Conservation (phyloP, 2,329 filamentous ascomycete genomes). For the Trematosphaeria pertusa region DNA sequence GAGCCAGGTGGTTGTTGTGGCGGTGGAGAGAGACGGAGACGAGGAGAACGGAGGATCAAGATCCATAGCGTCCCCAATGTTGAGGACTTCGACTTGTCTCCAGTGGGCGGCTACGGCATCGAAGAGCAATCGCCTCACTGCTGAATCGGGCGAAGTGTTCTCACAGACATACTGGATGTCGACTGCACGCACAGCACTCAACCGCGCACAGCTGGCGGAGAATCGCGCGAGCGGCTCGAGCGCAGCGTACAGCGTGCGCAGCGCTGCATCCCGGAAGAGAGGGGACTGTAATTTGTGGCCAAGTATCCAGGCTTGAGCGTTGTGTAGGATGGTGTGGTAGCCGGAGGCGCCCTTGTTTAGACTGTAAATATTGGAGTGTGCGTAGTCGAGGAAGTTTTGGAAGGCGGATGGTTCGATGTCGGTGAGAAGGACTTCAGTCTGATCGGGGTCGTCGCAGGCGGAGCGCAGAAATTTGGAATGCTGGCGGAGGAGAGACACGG, state of each 20-base stretch:
- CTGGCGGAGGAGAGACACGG: slow-evolving; percentile 11
- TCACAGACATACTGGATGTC: slow-evolving; percentile 21
- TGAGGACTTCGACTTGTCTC: slow-evolving; percentile 12
- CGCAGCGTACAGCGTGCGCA: slow-evolving; percentile 13
- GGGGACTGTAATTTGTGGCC: slow-evolving; percentile 14
- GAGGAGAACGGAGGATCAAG: neutral
- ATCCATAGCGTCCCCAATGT: neutral
- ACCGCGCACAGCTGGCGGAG: neutral
- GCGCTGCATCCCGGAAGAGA: slow-evolving; percentile 13
- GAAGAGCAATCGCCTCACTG: slow-evolving; percentile 21
- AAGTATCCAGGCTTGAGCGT: slow-evolving; percentile 16
- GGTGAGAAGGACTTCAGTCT: slow-evolving; percentile 1
- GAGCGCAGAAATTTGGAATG: slow-evolving; percentile 14
- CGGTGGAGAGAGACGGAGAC: neutral
- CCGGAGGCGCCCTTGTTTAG: slow-evolving; percentile 12
- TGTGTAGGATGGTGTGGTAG: slow-evolving; percentile 14
- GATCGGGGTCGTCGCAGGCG: neutral
- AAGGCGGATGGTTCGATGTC: slow-evolving; percentile 12
- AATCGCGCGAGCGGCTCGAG: slow-evolving; percentile 15
- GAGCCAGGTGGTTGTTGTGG: slow-evolving; percentile 2
- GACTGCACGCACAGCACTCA: slow-evolving; percentile 8
- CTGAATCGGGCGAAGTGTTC: neutral
- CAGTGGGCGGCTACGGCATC: slow-evolving; percentile 24
- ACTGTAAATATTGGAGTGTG: slow-evolving; percentile 26
- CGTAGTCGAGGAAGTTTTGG: slow-evolving; percentile 25